These are phyloP conservation scores for peach (Prunus persica) DNA, from an alignment of 306 rosid genomes.

Conservation along the genomic window DNA sequence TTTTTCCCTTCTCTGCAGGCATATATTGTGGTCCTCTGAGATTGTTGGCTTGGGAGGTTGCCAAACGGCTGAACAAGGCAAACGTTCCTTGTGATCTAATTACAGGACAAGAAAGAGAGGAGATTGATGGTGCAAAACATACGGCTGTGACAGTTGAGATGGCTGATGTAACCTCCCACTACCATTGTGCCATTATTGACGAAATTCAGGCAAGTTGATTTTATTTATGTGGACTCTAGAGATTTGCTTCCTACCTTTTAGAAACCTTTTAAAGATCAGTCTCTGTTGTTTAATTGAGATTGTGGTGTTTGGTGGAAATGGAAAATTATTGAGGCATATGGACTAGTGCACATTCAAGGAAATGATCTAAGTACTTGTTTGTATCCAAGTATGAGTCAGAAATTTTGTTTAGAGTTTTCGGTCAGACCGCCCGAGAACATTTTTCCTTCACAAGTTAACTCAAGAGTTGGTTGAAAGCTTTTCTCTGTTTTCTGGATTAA, in stretches of 20 bases:
- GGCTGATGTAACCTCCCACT: constrained; percentile 76
- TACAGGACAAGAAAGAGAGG: constrained; percentile 91
- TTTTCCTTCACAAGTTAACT: too few relatives aligned
- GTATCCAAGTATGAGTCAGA: background rate
- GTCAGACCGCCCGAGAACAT: too few relatives aligned
- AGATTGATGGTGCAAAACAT: constrained; percentile 83
- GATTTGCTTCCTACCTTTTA: constrained; percentile 16
- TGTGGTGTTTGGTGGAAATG: background rate
- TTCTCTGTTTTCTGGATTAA: background rate
- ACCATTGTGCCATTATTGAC: constrained; percentile 81
- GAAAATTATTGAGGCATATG: background rate
- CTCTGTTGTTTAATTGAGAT: background rate
- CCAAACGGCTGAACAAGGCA: constrained; percentile 87
- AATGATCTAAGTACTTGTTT: background rate
- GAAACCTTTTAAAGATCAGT: constrained; percentile 10
- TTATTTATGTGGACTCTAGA: constrained; percentile 18
- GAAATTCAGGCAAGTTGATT: constrained; percentile 82
- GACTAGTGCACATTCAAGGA: background rate
- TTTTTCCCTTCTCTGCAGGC: constrained; percentile 48
- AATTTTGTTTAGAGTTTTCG: background rate
- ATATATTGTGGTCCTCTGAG: constrained; percentile 94
- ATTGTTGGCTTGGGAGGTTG: constrained; percentile 97
- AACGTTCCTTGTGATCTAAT: constrained; percentile 81
- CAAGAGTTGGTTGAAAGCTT: too few relatives aligned
- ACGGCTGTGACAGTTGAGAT: constrained; percentile 93